These are phyloP conservation scores for Jacaranda copaia DNA, from an alignment of 257 asterid genomes.

Conservation along the genomic window DNA sequence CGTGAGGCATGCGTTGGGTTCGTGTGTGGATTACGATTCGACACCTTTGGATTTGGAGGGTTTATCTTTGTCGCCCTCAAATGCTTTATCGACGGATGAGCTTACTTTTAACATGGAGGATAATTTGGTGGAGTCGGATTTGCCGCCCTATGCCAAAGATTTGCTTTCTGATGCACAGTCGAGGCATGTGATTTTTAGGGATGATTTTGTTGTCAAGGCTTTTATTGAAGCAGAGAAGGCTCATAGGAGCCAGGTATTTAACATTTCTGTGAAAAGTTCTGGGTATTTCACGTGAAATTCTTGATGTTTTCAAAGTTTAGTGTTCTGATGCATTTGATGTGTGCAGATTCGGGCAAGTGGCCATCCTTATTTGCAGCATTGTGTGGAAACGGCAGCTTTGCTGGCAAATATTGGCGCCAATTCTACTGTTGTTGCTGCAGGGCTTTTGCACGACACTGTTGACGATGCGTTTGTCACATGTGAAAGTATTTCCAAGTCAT, in stretches of 20 bases:
- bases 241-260: conserved; percentile 80
- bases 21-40: conserved; percentile 73
- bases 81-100: conserved; percentile 57
- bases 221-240: conserved; percentile 84
- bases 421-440: conserved; percentile 93
- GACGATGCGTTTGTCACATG: conserved; percentile 79
- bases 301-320: background rate
- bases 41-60: conserved; percentile 51
- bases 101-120: conserved; percentile 90
- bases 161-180: conserved; percentile 78
- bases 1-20: conserved; percentile 75
- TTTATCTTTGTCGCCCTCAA: conserved; percentile 47
- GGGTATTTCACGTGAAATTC: background rate
- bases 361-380: conserved; percentile 93
- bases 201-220: conserved; percentile 79
- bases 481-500: conserved; percentile 59
- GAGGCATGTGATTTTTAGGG: conserved; percentile 70
- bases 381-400: conserved; percentile 87
- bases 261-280: background rate
- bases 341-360: conserved; percentile 90
- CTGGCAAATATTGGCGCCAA: conserved; percentile 85
- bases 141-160: conserved; percentile 68
- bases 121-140: conserved; percentile 45
- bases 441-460: conserved; percentile 89
- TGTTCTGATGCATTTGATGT: conserved; percentile 26